Evolutionary conservation across 2,329 filamentous ascomycete genomes (phyloP).

Genomic region (Fusarium lateritium): DNA sequence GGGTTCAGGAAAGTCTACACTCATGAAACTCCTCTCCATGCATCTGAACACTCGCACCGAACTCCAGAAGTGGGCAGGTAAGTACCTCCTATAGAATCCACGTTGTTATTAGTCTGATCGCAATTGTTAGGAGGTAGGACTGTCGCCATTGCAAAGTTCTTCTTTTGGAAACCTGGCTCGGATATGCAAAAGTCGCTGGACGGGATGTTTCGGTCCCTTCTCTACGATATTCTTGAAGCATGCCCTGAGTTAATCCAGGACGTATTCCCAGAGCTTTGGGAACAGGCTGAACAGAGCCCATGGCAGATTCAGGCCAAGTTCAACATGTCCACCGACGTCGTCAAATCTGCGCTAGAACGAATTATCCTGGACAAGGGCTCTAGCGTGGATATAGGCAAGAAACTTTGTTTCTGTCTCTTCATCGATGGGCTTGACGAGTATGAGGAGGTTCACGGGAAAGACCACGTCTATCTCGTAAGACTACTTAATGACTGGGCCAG

Average conservation of each 20-base stretch:
- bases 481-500: not conserved
- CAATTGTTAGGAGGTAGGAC: not conserved
- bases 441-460: not conserved
- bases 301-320: slow-evolving; percentile 3
- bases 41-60: not conserved
- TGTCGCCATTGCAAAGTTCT: not conserved
- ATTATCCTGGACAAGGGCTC: not conserved
- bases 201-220: not conserved
- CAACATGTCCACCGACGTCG: not conserved
- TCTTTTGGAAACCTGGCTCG: slow-evolving; percentile 11
- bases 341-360: not conserved
- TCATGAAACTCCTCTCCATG: slow-evolving; percentile 3
- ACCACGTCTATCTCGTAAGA: not conserved
- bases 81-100: not conserved
- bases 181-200: not conserved
- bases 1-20: slow-evolving; percentile 1
- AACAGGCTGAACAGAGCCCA: not conserved
- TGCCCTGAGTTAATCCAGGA: not conserved
- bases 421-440: slow-evolving; percentile 11
- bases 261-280: not conserved
- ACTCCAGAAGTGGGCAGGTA: not conserved
- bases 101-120: not conserved
- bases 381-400: accelerated
- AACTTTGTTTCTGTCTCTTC: slow-evolving; percentile 7
- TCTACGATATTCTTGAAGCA: not conserved